These are phyloP conservation scores for Naganishia liquefaciens DNA, from an alignment of 1,284 basidiomycete species.

Conservation along the genomic window DNA sequence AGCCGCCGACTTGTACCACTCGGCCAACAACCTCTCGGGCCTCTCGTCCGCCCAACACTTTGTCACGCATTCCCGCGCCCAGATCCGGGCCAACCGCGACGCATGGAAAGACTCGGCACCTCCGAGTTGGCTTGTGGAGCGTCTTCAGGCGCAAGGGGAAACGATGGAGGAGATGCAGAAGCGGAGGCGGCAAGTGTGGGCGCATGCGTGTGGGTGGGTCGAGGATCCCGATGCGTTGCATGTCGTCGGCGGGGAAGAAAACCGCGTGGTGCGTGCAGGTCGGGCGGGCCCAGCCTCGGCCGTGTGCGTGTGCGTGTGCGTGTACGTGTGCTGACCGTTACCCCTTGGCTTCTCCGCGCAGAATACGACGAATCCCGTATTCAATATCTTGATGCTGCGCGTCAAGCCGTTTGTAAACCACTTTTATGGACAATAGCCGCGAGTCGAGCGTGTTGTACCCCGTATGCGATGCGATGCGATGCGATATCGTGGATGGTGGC, in stretches of 20 bases:
- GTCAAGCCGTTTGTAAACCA: constrained; percentile 69
- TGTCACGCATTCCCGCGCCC: constrained; percentile 59
- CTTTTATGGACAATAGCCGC: constrained; percentile 67
- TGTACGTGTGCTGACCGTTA: too few relatives aligned
- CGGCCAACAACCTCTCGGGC: constrained; percentile 83
- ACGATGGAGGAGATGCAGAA: constrained; percentile 48
- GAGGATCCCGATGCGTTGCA: constrained; percentile 66
- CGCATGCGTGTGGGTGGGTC: constrained; percentile 67
- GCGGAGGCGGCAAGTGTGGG: constrained; percentile 62
- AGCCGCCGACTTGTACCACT: constrained; percentile 83
- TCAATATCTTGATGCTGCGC: constrained; percentile 77
- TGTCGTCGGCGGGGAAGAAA: constrained; percentile 66
- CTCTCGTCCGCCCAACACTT: constrained; percentile 83
- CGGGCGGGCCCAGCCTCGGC: constrained; percentile 12
- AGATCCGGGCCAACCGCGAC: constrained; percentile 55
- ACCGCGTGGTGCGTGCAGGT: constrained; percentile 68
- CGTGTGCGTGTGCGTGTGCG: constrained; percentile 1
- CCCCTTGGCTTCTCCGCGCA: too few relatives aligned
- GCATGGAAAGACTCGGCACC: constrained; percentile 13
- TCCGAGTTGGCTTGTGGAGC: constrained; percentile 16
- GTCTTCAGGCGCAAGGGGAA: constrained; percentile 32
- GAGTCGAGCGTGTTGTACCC: neutral
- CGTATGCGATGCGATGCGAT: neutral
- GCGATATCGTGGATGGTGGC: neutral
- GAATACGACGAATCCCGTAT: constrained; percentile 88